Base-by-base conservation (phyloP, 2,329 filamentous ascomycete species). In the Monosporascus sp. region DNA sequence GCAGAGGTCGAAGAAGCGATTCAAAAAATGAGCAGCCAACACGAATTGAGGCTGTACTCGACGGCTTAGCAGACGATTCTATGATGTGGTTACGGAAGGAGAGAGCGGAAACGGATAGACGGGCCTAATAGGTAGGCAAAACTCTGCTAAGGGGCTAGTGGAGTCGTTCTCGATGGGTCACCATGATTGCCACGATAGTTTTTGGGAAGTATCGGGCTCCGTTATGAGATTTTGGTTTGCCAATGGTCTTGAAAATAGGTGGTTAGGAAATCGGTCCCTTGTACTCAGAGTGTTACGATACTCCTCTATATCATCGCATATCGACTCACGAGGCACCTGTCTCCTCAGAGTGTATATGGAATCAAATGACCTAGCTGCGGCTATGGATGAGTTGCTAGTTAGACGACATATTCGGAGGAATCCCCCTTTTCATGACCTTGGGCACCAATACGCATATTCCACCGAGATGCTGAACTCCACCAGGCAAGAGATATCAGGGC, bases 1-100 rank as follows among this genome's bases (percentile, higher is more conserved):
- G 68, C 72, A 46, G 80, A 85, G 52, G 80, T 95, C 57, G 65
- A 77, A 57, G 73, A 70, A 54, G 86, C 91, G 69, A 79, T 85
- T 60, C 54, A 70, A 44, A 72, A 71, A 48, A 74, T 85, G 67
- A 63, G 63, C 47, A 54, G 60, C 11, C 66, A 72, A 51, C 74
- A 77, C 54, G 58, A 69, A 39, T 62, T 64, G 25, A 67, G 68
- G 57, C 69, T 60, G 64, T 76, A 58, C 68, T 78, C 64, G 52
- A 62, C 63, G 65, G 64, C 68, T 60, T 77, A 58, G 42, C 7
- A 46, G 22, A 18, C 24, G 24, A 3, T 46, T 15, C 24, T 17
- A 15, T 24, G 22, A 14, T 44, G 14, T 25, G 14, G n/a, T 25
- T 25, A 11, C 38, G 5, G 48, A 59, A 68, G 62, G 47, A 17